A percentile compares a stretch with the other conserved stretches of the same genome.
Conservation (phyloP, 257 asterid species). For the Eucommia ulmoides region DNA sequence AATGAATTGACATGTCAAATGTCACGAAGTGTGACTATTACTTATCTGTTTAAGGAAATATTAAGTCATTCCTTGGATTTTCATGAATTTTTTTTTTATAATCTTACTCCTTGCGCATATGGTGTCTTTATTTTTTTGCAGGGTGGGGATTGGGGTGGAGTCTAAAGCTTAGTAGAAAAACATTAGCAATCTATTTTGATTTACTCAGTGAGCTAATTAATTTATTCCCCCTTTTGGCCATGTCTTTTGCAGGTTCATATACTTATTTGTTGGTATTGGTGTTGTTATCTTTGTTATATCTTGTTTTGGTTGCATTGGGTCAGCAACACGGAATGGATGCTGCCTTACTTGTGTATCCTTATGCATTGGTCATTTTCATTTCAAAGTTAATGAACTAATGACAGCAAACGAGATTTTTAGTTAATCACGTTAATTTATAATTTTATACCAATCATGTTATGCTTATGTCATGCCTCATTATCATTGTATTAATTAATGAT, state of each 20-base stretch:
- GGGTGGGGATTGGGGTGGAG: too few relatives aligned
- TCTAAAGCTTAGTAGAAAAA: too few relatives aligned
- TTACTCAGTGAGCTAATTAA: not conserved
- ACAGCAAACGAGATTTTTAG: not conserved
- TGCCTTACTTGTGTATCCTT: slow-evolving; percentile 94
- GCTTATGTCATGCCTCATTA: not conserved
- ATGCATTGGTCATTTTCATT: not conserved
- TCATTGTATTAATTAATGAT: not conserved
- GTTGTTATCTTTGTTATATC: slow-evolving; percentile 55
- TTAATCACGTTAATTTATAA: not conserved
- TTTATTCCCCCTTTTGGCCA: slow-evolving; percentile 1
- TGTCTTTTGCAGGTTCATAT: slow-evolving; percentile 70
- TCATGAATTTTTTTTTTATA: too few relatives aligned
- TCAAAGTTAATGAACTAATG: not conserved
- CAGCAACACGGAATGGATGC: slow-evolving; percentile 70
- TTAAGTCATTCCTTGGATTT: too few relatives aligned
- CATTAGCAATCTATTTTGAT: too few relatives aligned
- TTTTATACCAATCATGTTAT: not conserved
- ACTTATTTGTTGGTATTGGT: slow-evolving; percentile 73
- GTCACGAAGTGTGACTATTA: too few relatives aligned
- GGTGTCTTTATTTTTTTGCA: too few relatives aligned
- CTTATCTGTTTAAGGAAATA: too few relatives aligned
- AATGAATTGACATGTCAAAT: too few relatives aligned
- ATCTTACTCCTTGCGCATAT: too few relatives aligned
- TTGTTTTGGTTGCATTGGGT: slow-evolving; percentile 85